Conservation (phyloP, 352 stramenopile species). For the Globisporangium mamillatum region DNA sequence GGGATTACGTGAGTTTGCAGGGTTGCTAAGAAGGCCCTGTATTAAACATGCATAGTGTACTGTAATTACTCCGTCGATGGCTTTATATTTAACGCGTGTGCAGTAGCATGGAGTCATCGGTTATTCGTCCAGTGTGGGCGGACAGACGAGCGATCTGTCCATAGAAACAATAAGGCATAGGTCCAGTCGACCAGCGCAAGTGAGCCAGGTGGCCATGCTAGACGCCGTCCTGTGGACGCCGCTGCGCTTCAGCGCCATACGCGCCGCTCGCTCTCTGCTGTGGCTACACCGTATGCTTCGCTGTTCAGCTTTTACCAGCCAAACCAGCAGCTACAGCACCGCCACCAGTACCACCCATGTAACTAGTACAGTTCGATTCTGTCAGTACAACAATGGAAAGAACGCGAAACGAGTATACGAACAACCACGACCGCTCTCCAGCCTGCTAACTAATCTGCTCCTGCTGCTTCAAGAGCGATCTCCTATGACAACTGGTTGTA, state of each 20-base stretch:
- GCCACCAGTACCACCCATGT: background rate
- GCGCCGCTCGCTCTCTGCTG: background rate
- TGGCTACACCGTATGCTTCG: background rate
- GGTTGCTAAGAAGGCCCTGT: background rate
- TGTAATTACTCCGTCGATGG: background rate
- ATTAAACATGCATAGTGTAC: background rate
- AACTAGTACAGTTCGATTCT: background rate
- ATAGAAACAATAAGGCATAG: background rate
- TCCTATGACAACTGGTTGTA: background rate
- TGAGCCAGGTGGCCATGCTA: background rate
- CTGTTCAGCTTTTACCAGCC: background rate
- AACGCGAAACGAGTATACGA: background rate
- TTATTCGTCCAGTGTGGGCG: background rate
- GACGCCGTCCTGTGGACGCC: background rate
- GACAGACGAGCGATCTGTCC: background rate
- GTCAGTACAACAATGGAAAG: background rate
- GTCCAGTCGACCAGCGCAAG: background rate
- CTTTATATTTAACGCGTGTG: background rate
- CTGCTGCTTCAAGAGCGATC: background rate
- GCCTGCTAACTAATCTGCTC: background rate
- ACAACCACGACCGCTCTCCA: background rate
- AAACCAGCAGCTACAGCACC: background rate
- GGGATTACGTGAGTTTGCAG: background rate
- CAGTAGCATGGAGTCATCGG: background rate
- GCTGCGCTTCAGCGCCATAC: background rate